Evolutionary conservation across 768 basidiomycete species (phyloP).

Genomic region (Podaxis rugospora): DNA sequence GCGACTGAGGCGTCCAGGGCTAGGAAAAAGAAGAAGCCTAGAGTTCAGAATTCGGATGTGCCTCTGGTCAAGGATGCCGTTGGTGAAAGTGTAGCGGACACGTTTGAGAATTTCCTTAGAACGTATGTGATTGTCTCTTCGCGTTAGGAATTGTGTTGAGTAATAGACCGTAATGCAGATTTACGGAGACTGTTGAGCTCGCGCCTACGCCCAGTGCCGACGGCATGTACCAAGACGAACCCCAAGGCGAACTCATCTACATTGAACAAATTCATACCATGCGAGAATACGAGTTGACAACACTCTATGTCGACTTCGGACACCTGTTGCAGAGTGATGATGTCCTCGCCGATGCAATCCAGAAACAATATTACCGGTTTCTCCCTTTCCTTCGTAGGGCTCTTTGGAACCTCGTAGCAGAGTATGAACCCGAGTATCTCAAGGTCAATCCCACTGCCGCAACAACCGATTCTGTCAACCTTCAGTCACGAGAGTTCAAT

Average conservation of each 20-base stretch:
- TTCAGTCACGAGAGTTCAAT: constrained; percentile 90
- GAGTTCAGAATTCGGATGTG: constrained; percentile 60
- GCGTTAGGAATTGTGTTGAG: neutral
- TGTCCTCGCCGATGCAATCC: constrained; percentile 89
- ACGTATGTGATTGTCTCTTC: constrained; percentile 50
- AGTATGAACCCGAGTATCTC: constrained; percentile 90
- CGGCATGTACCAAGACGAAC: constrained; percentile 49
- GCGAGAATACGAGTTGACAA: constrained; percentile 92
- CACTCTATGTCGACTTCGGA: constrained; percentile 93
- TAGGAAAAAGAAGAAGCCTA: constrained; percentile 39
- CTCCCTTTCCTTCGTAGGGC: constrained; percentile 92
- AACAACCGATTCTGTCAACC: constrained; percentile 79
- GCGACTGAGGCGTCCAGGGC: constrained; percentile 23
- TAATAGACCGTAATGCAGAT: constrained; percentile 44
- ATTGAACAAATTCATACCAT: constrained; percentile 93
- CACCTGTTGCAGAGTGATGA: constrained; percentile 90
- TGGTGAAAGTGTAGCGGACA: constrained; percentile 90
- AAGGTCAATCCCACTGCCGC: constrained; percentile 92
- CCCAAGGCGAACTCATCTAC: constrained; percentile 71
- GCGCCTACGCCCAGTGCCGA: constrained; percentile 80
- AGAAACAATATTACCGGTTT: constrained; percentile 95
- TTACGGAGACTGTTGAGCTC: constrained; percentile 75
- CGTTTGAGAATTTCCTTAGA: constrained; percentile 88
- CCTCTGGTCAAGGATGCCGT: constrained; percentile 91
- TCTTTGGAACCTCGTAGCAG: constrained; percentile 82